phyloP scores from a whole-genome alignment of 2,329 filamentous ascomycete genomes.

The Phoma herbarum region DNA sequence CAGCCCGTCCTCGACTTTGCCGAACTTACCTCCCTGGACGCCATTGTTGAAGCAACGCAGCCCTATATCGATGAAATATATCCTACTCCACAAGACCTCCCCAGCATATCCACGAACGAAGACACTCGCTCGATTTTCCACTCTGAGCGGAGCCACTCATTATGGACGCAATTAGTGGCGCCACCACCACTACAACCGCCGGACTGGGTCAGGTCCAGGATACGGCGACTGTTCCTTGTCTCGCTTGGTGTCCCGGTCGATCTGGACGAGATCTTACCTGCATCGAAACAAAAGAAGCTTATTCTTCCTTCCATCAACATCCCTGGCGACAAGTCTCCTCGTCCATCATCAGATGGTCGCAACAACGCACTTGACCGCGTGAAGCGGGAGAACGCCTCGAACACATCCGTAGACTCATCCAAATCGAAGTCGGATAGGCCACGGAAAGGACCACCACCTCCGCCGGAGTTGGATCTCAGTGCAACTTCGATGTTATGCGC shows the following conservation, averaged over 20 bases:
- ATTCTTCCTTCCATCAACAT: slow-evolving; percentile 80
- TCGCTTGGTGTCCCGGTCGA: slow-evolving; percentile 96
- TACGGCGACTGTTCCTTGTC: slow-evolving; percentile 92
- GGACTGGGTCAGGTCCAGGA: slow-evolving; percentile 97
- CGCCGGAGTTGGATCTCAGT: slow-evolving; percentile 80
- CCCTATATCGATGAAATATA: slow-evolving; percentile 72
- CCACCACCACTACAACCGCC: slow-evolving; percentile 94
- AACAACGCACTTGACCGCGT: slow-evolving; percentile 50
- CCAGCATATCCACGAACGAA: slow-evolving; percentile 54
- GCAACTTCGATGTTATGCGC: slow-evolving; percentile 79
- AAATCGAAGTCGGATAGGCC: slow-evolving; percentile 53
- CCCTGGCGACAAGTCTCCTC: slow-evolving; percentile 49
- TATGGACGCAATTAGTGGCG: slow-evolving; percentile 96
- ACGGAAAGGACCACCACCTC: slow-evolving; percentile 68
- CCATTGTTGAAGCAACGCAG: slow-evolving; percentile 67
- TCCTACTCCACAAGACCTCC: slow-evolving; percentile 54
- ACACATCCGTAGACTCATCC: slow-evolving; percentile 51
- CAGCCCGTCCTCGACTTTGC: slow-evolving; percentile 75
- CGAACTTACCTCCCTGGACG: slow-evolving; percentile 65
- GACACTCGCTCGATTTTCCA: slow-evolving; percentile 62
- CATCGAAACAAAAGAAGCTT: slow-evolving; percentile 97
- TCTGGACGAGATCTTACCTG: slow-evolving; percentile 94
- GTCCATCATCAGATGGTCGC: slow-evolving; percentile 51
- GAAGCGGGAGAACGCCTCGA: slow-evolving; percentile 51
- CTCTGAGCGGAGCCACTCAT: slow-evolving; percentile 83